A percentile compares a stretch with the other conserved stretches of the same genome.
phyloP scores from a whole-genome alignment of 2,329 filamentous ascomycete genomes.

The Monosporascus sp. region DNA sequence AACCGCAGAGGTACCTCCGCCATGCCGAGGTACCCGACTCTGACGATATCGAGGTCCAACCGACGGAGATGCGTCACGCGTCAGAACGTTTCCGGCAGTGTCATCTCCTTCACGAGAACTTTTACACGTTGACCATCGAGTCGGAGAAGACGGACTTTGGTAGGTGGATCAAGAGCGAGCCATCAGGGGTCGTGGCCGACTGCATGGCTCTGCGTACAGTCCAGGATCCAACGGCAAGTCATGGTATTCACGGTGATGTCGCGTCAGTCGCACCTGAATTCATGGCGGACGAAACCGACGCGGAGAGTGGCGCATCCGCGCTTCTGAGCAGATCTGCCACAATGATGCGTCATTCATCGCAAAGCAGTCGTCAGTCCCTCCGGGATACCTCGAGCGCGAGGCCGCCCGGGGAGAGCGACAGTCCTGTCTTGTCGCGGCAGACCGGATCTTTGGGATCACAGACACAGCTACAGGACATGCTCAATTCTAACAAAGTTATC shows the following conservation, averaged over 20 bases:
- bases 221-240: constrained; percentile 15
- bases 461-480: constrained; percentile 54
- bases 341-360: constrained; percentile 40
- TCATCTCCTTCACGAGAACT: constrained; percentile 78
- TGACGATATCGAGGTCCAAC: constrained; percentile 73
- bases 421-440: constrained; percentile 56
- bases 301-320: constrained; percentile 31
- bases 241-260: constrained; percentile 14
- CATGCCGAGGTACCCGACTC: constrained; percentile 64
- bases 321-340: constrained; percentile 35
- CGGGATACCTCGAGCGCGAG: constrained; percentile 40
- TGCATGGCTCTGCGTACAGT: constrained; percentile 63
- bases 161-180: constrained; percentile 74
- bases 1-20: constrained; percentile 72
- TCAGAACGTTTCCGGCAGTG: constrained; percentile 69
- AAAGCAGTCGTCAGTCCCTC: constrained; percentile 46
- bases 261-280: constrained; percentile 14
- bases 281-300: constrained; percentile 26
- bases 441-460: constrained; percentile 44
- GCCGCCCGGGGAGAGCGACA: constrained; percentile 45
- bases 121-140: constrained; percentile 73
- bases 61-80: constrained; percentile 68
- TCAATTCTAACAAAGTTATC: constrained; percentile 54
- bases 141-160: constrained; percentile 72
- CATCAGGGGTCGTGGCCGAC: constrained; percentile 73